Percentiles rank a stretch among this genome's conserved stretches.
Conservation (phyloP, 2,329 filamentous ascomycete genomes). For the Ophiostoma montium region DNA sequence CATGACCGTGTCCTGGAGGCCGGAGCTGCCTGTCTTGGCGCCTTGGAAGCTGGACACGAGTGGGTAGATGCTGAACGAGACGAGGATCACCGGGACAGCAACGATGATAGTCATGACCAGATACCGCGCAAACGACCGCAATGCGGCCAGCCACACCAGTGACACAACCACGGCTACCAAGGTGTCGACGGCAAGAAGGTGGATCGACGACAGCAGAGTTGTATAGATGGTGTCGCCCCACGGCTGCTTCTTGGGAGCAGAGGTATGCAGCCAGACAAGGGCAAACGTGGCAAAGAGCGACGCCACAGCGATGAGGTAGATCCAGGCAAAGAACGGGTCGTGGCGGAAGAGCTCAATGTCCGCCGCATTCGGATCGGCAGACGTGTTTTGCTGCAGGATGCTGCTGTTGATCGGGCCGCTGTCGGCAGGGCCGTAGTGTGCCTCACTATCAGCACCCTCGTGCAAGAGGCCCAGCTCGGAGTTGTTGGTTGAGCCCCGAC, state of each 20-base stretch:
- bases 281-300: slow-evolving; percentile 79
- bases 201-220: slow-evolving; percentile 71
- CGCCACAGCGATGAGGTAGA: slow-evolving; percentile 75
- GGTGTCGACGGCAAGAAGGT: slow-evolving; percentile 82
- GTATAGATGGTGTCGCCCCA: slow-evolving; percentile 92
- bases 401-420: slow-evolving; percentile 28
- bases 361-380: slow-evolving; percentile 36
- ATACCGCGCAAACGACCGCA: slow-evolving; percentile 78
- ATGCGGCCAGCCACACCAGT: slow-evolving; percentile 74
- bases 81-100: slow-evolving; percentile 71
- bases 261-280: slow-evolving; percentile 80
- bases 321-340: slow-evolving; percentile 81
- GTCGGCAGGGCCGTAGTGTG: slow-evolving; percentile 17
- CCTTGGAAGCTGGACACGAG: slow-evolving; percentile 82
- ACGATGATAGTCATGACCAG: slow-evolving; percentile 69
- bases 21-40: slow-evolving; percentile 51
- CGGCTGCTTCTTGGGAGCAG: slow-evolving; percentile 47
- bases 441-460: slow-evolving; percentile 21
- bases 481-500: slow-evolving; percentile 29
- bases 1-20: slow-evolving; percentile 80
- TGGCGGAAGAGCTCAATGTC: slow-evolving; percentile 62
- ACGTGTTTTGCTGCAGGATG: slow-evolving; percentile 10
- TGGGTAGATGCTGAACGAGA: slow-evolving; percentile 83
- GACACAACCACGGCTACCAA: slow-evolving; percentile 80
- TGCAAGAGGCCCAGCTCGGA: slow-evolving; percentile 32